These are phyloP conservation scores for Huntiella abstrusa DNA, from an alignment of 2,329 filamentous ascomycete genomes.

Conservation along the genomic window DNA sequence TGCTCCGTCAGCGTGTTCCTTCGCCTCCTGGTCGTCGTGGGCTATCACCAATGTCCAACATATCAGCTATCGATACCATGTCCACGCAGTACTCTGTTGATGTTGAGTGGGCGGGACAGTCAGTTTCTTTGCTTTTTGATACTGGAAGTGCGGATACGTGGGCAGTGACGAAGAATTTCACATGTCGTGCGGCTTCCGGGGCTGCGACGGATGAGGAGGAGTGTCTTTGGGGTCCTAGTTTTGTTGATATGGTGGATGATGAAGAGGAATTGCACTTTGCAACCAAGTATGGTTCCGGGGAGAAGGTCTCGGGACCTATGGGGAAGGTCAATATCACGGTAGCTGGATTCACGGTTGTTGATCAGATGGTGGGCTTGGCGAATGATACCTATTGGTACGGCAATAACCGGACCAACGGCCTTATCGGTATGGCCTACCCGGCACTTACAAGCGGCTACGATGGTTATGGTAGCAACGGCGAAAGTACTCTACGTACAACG, in stretches of 20 bases:
- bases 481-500: slow-evolving; percentile 16
- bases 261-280: slow-evolving; percentile 27
- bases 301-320: slow-evolving; percentile 28
- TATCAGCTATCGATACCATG: slow-evolving; percentile 20
- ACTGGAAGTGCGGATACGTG: slow-evolving; percentile 35
- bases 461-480: slow-evolving; percentile 3
- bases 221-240: slow-evolving; percentile 25
- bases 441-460: slow-evolving; percentile 28
- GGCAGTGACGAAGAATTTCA: slow-evolving; percentile 23
- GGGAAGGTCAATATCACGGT: slow-evolving; percentile 27
- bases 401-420: slow-evolving; percentile 31
- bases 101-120: slow-evolving; percentile 22
- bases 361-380: slow-evolving; percentile 30
- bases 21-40: not conserved
- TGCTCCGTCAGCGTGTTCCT: slow-evolving; percentile 3
- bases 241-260: slow-evolving; percentile 18
- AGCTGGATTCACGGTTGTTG: slow-evolving; percentile 24
- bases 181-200: slow-evolving; percentile 22
- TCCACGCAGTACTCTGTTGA: slow-evolving; percentile 26
- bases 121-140: slow-evolving; percentile 27
- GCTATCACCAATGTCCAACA: slow-evolving; percentile 18
- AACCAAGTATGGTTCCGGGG: slow-evolving; percentile 29
- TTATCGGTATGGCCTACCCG: slow-evolving; percentile 32
- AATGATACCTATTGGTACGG: slow-evolving; percentile 32
- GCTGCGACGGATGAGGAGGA: slow-evolving; percentile 16